phyloP scores from a whole-genome alignment of 2,329 filamentous ascomycete genomes.

The Cordyceps militaris region DNA sequence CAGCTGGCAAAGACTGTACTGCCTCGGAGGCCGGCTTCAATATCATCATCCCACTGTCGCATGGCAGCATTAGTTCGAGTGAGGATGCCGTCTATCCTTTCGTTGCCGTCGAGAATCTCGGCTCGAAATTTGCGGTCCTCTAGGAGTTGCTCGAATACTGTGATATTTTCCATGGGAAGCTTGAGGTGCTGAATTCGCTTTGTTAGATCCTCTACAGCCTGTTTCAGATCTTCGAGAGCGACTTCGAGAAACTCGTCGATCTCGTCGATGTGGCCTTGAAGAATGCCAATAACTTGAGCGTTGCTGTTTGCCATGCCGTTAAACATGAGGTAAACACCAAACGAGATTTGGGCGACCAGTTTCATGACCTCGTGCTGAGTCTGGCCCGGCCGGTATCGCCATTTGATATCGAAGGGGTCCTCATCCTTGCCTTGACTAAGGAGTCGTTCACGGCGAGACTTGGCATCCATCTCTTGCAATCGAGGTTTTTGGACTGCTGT shows the following conservation, averaged over 20 bases:
- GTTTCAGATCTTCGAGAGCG: constrained; percentile 74
- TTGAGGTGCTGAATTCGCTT: constrained; percentile 74
- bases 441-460: constrained; percentile 56
- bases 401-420: constrained; percentile 63
- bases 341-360: constrained; percentile 84
- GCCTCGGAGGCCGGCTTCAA: constrained; percentile 68
- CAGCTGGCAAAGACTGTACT: constrained; percentile 73
- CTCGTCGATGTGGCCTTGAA: constrained; percentile 89
- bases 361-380: constrained; percentile 84
- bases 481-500: constrained; percentile 41
- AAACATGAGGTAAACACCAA: constrained; percentile 83
- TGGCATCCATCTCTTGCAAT: constrained; percentile 48
- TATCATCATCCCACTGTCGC: constrained; percentile 70
- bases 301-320: constrained; percentile 84
- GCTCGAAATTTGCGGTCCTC: constrained; percentile 75
- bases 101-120: constrained; percentile 79
- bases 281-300: constrained; percentile 76
- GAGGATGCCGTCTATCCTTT: constrained; percentile 84
- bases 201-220: constrained; percentile 70
- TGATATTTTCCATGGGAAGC: constrained; percentile 74
- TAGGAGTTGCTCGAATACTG: constrained; percentile 80
- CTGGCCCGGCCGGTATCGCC: constrained; percentile 69
- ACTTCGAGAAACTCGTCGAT: constrained; percentile 86
- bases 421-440: constrained; percentile 63
- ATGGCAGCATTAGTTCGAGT: constrained; percentile 70